Evolutionary conservation across 83 land plant genomes (phyloP), one percentile per base, ranked within the genome.

Genomic region (Diphasiastrum complanatum): DNA sequence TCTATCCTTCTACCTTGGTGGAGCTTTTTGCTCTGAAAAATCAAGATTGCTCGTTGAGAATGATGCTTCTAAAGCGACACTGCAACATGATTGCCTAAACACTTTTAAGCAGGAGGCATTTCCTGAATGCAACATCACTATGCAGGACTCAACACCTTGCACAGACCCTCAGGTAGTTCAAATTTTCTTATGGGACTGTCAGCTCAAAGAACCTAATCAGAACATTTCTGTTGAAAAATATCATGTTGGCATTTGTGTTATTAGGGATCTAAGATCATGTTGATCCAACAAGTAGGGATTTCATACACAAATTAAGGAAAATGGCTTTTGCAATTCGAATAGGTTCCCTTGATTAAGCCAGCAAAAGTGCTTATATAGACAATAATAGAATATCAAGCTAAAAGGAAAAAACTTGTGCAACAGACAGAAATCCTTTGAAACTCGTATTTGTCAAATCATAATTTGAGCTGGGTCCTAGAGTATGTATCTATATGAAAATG

Each of bases 1-100:
- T 33, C 61, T 91, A 60, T 91, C 86, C 25, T 91, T 91, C 63
- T 91, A 86, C 48, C 84, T 91, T 46, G 97, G 97, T 14, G 85
- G 89, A 27, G 74, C 81, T 2, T 87, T 77, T 56, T 77, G 74
- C 63, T 75, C 86, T 8, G 80, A 76, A 37, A 90, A 75, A 68
- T 33, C 72, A 19, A 65, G 45, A 48, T 27, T 76, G n/a, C 25
- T 65, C 10, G 33, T 45, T 12, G 52, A 56, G 45, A 77, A 67
- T 25, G 52, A 62, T 14, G 14, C 34, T 11, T 58, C 53, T 38
- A 45, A 45, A 22, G 47, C 65, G 37, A 47, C 18, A 16, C 11
- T 37, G 29, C 43, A 37, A 33, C 33, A 38, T 30, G 47, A 40
- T 24, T 71, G 63, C 52, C 41, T 33, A 23, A 22, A 32, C 2